Evolutionary conservation across 352 stramenopile genomes (phyloP).

Genomic region (Phytophthora vignae): DNA sequence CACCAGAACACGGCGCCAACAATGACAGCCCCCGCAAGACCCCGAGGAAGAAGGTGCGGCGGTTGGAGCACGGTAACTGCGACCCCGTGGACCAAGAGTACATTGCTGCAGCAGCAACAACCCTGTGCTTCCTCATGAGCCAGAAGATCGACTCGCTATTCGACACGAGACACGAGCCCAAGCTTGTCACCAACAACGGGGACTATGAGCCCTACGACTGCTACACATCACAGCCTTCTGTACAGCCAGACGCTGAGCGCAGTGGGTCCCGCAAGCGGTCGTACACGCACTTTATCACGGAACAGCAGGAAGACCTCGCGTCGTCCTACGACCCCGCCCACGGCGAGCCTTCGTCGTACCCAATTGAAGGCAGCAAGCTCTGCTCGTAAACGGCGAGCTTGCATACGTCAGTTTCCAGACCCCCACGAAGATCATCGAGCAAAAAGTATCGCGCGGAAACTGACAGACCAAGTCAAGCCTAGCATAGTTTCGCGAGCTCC

Average conservation of each 20-base stretch:
- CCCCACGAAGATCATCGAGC: constrained; percentile 7
- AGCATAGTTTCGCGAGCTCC: constrained; percentile 15
- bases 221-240: constrained; percentile 45
- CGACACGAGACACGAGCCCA: constrained; percentile 52
- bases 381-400: constrained; percentile 63
- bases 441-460: constrained; percentile 13
- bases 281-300: constrained; percentile 84
- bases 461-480: constrained; percentile 29
- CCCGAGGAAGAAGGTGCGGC: constrained; percentile 69
- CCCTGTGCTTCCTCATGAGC: constrained; percentile 84
- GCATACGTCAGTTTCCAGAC: constrained; percentile 11
- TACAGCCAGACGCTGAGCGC: constrained; percentile 20
- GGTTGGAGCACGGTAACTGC: constrained; percentile 45
- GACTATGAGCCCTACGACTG: constrained; percentile 82
- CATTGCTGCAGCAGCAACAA: constrained; percentile 80
- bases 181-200: constrained; percentile 49
- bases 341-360: constrained; percentile 54
- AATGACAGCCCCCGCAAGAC: constrained; percentile 40
- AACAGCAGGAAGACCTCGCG: constrained; percentile 50
- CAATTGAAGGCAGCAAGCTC: constrained; percentile 81
- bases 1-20: constrained; percentile 37
- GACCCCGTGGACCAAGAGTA: constrained; percentile 81
- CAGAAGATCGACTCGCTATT: constrained; percentile 88
- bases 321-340: constrained; percentile 44
- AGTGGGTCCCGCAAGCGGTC: constrained; percentile 66